Evolutionary conservation across 1,284 basidiomycete genomes (phyloP).

Genomic region (Dichomitus squalens): DNA sequence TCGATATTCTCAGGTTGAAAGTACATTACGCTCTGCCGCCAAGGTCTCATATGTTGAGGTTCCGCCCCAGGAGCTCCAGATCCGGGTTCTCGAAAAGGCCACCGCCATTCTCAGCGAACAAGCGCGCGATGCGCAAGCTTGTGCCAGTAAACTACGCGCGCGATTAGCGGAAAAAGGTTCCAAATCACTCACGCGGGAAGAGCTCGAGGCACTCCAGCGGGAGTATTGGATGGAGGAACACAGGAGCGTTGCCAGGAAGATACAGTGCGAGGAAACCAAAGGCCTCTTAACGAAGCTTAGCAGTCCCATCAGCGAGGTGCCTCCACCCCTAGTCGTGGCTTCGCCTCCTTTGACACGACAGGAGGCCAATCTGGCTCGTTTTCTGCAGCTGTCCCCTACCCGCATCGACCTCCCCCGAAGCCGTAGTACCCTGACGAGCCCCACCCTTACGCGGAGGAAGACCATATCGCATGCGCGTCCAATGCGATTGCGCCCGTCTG

Average conservation of each 20-base stretch:
- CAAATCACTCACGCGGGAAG: conserved; percentile 32
- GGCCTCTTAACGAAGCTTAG: conserved; percentile 18
- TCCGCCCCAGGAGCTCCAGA: conserved; percentile 47
- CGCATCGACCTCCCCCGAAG: conserved; percentile 13
- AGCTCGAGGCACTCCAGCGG: conserved; percentile 41
- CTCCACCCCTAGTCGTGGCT: not conserved
- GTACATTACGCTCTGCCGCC: conserved; percentile 38
- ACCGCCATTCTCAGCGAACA: conserved; percentile 44
- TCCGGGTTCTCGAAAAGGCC: conserved; percentile 46
- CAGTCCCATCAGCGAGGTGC: conserved; percentile 9
- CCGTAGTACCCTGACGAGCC: conserved; percentile 2
- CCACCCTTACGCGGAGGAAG: conserved; percentile 14
- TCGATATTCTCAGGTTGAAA: conserved; percentile 45
- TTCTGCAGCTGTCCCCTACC: conserved; percentile 28
- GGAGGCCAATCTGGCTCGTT: conserved; percentile 24
- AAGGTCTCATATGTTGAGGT: conserved; percentile 31
- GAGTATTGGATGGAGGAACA: conserved; percentile 56
- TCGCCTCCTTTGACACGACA: conserved; percentile 12
- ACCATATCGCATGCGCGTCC: conserved; percentile 27
- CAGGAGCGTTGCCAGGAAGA: conserved; percentile 37
- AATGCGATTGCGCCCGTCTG: conserved; percentile 24
- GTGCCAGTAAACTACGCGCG: conserved; percentile 42
- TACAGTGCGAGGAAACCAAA: conserved; percentile 31
- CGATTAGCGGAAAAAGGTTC: conserved; percentile 38
- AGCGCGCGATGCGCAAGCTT: conserved; percentile 47